Evolutionary conservation across 768 basidiomycete species (phyloP).

Genomic region (Postia placenta): DNA sequence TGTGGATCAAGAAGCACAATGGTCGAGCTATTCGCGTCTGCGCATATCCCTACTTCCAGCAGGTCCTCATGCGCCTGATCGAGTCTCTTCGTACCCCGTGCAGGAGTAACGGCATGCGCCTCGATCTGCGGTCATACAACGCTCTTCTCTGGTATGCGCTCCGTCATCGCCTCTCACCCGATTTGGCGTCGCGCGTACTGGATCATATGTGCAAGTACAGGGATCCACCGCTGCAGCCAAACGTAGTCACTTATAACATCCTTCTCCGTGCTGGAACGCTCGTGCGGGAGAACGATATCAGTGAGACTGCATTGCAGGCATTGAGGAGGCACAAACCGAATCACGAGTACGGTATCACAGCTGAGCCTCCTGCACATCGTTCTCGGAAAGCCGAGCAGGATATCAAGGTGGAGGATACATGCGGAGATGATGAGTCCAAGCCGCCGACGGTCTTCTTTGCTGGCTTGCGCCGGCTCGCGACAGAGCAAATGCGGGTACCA

Average conservation of each 20-base stretch:
- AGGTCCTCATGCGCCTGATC: conserved; percentile 22
- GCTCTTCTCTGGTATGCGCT: conserved; percentile 62
- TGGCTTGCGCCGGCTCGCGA: conserved; percentile 4
- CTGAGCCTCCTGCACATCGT: neutral
- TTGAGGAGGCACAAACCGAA: conserved; percentile 16
- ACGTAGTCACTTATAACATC: conserved; percentile 50
- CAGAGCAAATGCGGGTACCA: conserved; percentile 13
- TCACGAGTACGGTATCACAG: neutral
- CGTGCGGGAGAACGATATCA: conserved; percentile 33
- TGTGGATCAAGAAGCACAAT: conserved; percentile 18
- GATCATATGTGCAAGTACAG: conserved; percentile 47
- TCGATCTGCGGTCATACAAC: conserved; percentile 46
- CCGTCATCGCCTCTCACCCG: conserved; percentile 47
- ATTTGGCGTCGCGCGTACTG: conserved; percentile 42
- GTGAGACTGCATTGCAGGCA: conserved; percentile 30
- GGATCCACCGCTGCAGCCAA: conserved; percentile 36
- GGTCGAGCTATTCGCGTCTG: conserved; percentile 10
- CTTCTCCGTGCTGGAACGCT: conserved; percentile 51
- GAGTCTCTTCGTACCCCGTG: conserved; percentile 3
- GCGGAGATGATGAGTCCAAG: neutral
- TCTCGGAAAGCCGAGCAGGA: neutral
- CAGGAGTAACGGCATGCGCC: conserved; percentile 18
- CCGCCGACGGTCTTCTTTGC: neutral
- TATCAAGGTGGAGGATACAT: neutral
- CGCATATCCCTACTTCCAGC: conserved; percentile 27